phyloP scores from a whole-genome alignment of 208 protist species.

The Trypanosomatidae sp. region DNA sequence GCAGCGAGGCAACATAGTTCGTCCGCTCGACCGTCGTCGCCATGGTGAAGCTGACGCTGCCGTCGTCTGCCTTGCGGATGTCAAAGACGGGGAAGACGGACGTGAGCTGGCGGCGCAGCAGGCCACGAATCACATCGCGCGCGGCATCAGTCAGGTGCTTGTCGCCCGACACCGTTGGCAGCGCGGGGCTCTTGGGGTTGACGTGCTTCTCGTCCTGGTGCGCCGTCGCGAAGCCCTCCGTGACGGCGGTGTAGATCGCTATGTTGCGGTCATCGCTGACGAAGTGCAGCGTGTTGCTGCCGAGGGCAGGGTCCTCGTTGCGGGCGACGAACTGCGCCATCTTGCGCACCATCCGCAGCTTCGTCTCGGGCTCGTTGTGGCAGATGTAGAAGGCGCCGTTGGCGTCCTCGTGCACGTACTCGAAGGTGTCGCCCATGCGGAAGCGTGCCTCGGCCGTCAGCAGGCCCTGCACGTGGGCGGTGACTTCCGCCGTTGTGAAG shows the following conservation, averaged over 20 bases:
- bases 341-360: conserved; percentile 55
- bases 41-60: conserved; percentile 63
- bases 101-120: conserved; percentile 58
- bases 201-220: too few relatives aligned
- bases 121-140: conserved; percentile 60
- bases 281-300: conserved; percentile 57
- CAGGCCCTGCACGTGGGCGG: conserved; percentile 55
- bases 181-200: conserved; percentile 35
- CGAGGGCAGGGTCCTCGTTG: conserved; percentile 25
- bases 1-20: conserved; percentile 70
- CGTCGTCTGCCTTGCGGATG: conserved; percentile 23
- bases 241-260: conserved; percentile 57
- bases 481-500: conserved; percentile 58
- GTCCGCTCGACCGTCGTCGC: conserved; percentile 53
- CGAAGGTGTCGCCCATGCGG: conserved; percentile 53
- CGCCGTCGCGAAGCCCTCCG: too few relatives aligned
- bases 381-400: conserved; percentile 76
- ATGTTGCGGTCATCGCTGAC: conserved; percentile 51
- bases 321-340: conserved; percentile 48
- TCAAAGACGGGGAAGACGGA: conserved; percentile 65
- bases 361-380: conserved; percentile 40
- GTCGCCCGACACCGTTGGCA: conserved; percentile 35
- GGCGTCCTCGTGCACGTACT: conserved; percentile 66
- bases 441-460: conserved; percentile 61
- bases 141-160: conserved; percentile 33